These are phyloP conservation scores for Venturia asperata DNA, from an alignment of 2,329 filamentous ascomycete species.

Conservation along the genomic window DNA sequence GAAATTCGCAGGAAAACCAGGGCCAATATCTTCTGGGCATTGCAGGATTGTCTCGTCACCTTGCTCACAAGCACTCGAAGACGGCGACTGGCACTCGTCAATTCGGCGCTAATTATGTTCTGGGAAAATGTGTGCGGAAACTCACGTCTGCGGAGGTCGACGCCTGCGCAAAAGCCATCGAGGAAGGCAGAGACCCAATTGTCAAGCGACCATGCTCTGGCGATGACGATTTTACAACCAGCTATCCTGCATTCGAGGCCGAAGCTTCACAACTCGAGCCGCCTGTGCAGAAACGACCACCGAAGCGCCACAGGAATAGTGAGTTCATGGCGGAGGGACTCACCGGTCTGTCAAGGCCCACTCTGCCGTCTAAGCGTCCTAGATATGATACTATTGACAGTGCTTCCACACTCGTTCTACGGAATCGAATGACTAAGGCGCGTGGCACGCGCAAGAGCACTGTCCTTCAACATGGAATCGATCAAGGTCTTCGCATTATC, in stretches of 20 bases:
- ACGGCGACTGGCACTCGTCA: background rate
- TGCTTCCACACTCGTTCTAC: background rate
- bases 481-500: background rate
- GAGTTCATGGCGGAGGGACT: background rate
- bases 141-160: background rate
- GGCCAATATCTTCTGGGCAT: background rate
- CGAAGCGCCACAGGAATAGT: background rate
- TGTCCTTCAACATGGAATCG: background rate
- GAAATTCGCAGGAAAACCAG: background rate
- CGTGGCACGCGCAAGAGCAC: background rate
- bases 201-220: background rate
- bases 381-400: background rate
- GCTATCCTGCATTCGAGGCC: background rate
- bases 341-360: background rate
- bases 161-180: background rate
- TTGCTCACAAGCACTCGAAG: conserved; percentile 2
- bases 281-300: background rate
- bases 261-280: background rate
- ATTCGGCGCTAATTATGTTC: background rate
- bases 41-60: background rate
- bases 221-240: background rate
- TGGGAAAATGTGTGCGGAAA: background rate
- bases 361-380: background rate
- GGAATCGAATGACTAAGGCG: no score
- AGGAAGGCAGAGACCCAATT: background rate